Evolutionary conservation across 805 yeast species (phyloP), one percentile per base, ranked within the genome.

Genomic region (Trichomonascus vanleenenianus): DNA sequence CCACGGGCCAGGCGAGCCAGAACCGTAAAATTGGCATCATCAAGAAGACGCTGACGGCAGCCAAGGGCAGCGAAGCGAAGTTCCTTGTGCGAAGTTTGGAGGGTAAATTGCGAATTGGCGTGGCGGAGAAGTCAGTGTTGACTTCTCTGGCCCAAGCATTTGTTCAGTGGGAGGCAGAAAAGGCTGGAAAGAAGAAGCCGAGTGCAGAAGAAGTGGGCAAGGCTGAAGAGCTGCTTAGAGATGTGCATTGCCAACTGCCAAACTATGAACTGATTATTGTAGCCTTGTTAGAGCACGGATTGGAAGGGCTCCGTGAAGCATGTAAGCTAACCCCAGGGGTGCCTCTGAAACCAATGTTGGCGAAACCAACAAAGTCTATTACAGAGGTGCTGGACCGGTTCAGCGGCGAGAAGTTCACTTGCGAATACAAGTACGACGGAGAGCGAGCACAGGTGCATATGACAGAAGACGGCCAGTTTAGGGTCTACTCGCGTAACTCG

Each of bases 391-490:
- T 93, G 50, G 96, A 93, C 61, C 71, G 95, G 46, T 89, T 93
- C 61, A 84, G 83, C 52, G 87, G 81, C 39, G 83, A 81, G 54
- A 77, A 77, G 47, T 93, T 93, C 59, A 89, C 97, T 0, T 91
- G 97, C 62, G 98, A 93, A 62, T 93, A 89, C 66, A 93, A 93
- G 59, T 93, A 93, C 58, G 98, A 93, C 62, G 98, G 98, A 39
- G 98, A 93, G 66, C 76, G 98, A 56, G 97, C 97, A 0, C 98
- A 93, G 62, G 82, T 93, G 9, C 98, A 93, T 63, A 63, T 83
- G 25, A 63, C 85, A 11, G 63, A 72, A 0, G 91, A 93, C 1
- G 68, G 69, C 7, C 64, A 73, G 9, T 81, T 87, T 55, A 72
- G 76, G 45, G 83, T 93, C 10, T 93, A 86, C 63, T 89, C 97